phyloP scores from a whole-genome alignment of 2,329 filamentous ascomycete genomes.

The Aspergillus ustus region DNA sequence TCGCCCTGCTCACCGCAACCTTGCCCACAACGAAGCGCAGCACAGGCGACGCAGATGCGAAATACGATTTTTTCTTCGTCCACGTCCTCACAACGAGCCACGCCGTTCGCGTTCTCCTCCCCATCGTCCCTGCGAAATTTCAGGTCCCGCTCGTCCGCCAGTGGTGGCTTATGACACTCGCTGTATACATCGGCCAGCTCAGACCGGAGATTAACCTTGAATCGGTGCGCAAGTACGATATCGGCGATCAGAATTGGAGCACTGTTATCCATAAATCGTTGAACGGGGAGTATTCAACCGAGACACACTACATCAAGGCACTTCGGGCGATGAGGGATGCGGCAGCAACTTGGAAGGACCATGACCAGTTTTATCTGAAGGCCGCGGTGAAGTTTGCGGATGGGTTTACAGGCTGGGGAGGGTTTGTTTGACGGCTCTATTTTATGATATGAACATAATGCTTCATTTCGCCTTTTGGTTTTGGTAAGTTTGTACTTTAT shows the following conservation, averaged over 20 bases:
- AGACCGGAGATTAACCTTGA: slow-evolving; percentile 74
- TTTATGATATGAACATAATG: background rate
- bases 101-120: slow-evolving; percentile 83
- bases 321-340: slow-evolving; percentile 60
- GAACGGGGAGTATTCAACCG: slow-evolving; percentile 67
- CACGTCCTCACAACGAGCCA: slow-evolving; percentile 86
- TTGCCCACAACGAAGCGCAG: slow-evolving; percentile 17
- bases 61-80: slow-evolving; percentile 82
- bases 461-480: background rate
- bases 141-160: slow-evolving; percentile 77
- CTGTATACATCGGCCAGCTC: slow-evolving; percentile 75
- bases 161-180: slow-evolving; percentile 86
- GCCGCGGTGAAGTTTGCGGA: slow-evolving; percentile 55
- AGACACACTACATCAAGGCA: slow-evolving; percentile 87
- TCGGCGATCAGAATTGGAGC: slow-evolving; percentile 73
- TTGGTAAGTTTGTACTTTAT: background rate
- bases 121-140: slow-evolving; percentile 72
- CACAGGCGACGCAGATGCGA: slow-evolving; percentile 38
- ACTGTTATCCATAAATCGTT: slow-evolving; percentile 75
- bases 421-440: slow-evolving; percentile 37
- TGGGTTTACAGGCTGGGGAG: slow-evolving; percentile 69
- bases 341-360: slow-evolving; percentile 49
- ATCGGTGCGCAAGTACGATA: slow-evolving; percentile 62
- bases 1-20: slow-evolving; percentile 48
- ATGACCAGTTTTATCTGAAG: slow-evolving; percentile 53